These are phyloP conservation scores for Colletotrichum cordylinicola DNA, from an alignment of 2,329 filamentous ascomycete genomes.

Conservation along the genomic window DNA sequence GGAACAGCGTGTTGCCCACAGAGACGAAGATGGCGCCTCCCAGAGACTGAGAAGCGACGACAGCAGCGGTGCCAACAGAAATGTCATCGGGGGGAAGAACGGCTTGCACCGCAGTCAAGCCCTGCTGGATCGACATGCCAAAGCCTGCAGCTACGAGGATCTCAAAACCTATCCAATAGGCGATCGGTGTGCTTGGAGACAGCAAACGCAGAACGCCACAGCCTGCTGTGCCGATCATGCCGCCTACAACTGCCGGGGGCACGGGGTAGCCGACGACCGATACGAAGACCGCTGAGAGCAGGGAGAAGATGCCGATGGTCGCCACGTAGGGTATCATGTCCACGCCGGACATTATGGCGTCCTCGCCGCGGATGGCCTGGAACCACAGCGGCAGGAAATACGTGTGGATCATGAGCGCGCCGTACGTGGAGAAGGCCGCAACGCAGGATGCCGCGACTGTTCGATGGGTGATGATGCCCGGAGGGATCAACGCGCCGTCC, in stretches of 20 bases:
- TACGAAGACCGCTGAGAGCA: constrained; percentile 43
- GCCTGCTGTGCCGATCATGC: constrained; percentile 39
- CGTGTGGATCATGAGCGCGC: constrained; percentile 45
- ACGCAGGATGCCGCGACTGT: constrained; percentile 44
- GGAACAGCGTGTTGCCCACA: constrained; percentile 44
- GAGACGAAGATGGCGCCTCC: constrained; percentile 51
- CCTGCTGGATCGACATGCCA: constrained; percentile 45
- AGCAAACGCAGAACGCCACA: constrained; percentile 42
- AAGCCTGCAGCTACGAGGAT: constrained; percentile 46
- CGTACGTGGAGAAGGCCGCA: constrained; percentile 46
- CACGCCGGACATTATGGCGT: constrained; percentile 36
- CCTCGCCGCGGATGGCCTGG: constrained; percentile 36
- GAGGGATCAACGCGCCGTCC: constrained; percentile 49
- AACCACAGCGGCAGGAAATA: constrained; percentile 53
- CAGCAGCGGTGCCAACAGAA: constrained; percentile 34
- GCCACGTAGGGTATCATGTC: constrained; percentile 37
- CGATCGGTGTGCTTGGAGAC: constrained; percentile 31
- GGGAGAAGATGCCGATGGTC: constrained; percentile 30
- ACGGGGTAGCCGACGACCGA: constrained; percentile 45
- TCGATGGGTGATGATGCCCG: constrained; percentile 46
- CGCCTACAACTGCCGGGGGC: constrained; percentile 29
- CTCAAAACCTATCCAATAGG: constrained; percentile 53
- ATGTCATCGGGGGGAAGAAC: constrained; percentile 30
- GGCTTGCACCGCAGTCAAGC: constrained; percentile 47
- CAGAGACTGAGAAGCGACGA: constrained; percentile 35